A percentile compares a stretch with the other conserved stretches of the same genome.
Evolutionary conservation across 2,329 filamentous ascomycete genomes (phyloP).

Genomic region (Fusarium sp.): DNA sequence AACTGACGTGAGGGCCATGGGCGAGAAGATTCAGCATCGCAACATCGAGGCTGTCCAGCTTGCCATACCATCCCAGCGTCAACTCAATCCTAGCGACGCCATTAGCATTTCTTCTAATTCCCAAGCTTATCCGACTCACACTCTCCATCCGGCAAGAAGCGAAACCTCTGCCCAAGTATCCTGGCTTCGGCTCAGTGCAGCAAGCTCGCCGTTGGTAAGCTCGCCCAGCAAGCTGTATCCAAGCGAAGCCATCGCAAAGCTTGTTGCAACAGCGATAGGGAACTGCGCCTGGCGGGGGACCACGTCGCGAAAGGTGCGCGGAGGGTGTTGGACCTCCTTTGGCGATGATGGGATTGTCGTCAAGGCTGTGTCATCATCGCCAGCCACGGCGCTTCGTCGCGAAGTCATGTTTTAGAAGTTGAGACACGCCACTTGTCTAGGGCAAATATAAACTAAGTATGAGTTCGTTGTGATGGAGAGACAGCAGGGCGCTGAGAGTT

Average conservation of each 20-base stretch:
- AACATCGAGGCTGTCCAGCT: conserved; percentile 79
- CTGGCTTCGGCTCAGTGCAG: conserved; percentile 70
- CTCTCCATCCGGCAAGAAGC: conserved; percentile 63
- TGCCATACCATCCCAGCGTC: conserved; percentile 75
- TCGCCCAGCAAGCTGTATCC: conserved; percentile 72
- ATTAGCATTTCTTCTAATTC: conserved; percentile 2
- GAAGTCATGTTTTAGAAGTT: conserved; percentile 31
- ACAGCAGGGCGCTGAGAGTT: background rate
- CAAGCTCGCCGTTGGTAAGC: conserved; percentile 72
- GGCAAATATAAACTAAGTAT: background rate
- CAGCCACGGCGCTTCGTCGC: conserved; percentile 37
- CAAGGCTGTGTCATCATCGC: conserved; percentile 32
- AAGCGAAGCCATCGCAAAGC: conserved; percentile 70
- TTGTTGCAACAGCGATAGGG: conserved; percentile 63
- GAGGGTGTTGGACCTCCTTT: conserved; percentile 11
- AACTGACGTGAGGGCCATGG: conserved; percentile 75
- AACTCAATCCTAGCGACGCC: conserved; percentile 68
- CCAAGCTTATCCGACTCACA: conserved; percentile 56
- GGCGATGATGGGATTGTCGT: conserved; percentile 22
- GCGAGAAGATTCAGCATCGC: conserved; percentile 74
- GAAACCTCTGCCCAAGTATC: conserved; percentile 71
- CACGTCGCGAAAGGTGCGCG: conserved; percentile 29
- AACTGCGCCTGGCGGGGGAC: conserved; percentile 61
- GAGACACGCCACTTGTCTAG: conserved; percentile 16
- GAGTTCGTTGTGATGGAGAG: conserved; percentile 4